phyloP scores from a whole-genome alignment of 257 asterid species.

The Jasminum sambac region DNA sequence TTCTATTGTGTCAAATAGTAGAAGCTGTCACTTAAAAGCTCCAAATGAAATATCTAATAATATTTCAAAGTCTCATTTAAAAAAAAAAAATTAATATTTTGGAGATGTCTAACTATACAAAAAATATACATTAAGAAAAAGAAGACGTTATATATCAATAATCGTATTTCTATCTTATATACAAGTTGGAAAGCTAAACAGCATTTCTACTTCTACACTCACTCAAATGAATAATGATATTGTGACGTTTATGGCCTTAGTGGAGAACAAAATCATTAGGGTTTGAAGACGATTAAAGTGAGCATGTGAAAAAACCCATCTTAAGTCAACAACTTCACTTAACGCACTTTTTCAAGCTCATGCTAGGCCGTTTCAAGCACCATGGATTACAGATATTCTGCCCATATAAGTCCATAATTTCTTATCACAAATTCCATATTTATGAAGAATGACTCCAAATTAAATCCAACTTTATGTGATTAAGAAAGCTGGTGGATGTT shows the following conservation, averaged over 20 bases:
- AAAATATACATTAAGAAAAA: too few species aligned
- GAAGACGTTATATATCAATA: too few species aligned
- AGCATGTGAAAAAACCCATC: slow-evolving; percentile 39
- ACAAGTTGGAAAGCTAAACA: background rate
- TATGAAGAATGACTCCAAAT: slow-evolving; percentile 23
- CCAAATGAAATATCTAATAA: too few species aligned
- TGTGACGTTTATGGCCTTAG: slow-evolving; percentile 16
- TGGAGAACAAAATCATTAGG: slow-evolving; percentile 64
- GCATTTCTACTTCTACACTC: background rate
- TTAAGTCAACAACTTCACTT: slow-evolving; percentile 30
- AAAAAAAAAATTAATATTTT: too few species aligned
- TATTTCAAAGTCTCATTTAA: too few species aligned
- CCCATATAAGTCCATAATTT: background rate
- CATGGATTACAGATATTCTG: background rate
- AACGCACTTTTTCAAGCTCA: background rate
- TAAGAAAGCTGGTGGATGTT: slow-evolving; percentile 23
- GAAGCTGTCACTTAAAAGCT: too few species aligned
- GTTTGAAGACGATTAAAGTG: slow-evolving; percentile 40
- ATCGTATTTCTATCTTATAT: too few species aligned
- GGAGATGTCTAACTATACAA: too few species aligned
- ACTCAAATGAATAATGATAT: background rate
- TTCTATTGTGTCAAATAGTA: too few species aligned
- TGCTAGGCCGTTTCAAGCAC: background rate
- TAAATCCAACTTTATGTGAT: slow-evolving; percentile 32
- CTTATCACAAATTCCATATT: background rate